Evolutionary conservation across 148 eudicot genomes (phyloP), one percentile per base, ranked within the genome.

Genomic region (Camellia japonica): DNA sequence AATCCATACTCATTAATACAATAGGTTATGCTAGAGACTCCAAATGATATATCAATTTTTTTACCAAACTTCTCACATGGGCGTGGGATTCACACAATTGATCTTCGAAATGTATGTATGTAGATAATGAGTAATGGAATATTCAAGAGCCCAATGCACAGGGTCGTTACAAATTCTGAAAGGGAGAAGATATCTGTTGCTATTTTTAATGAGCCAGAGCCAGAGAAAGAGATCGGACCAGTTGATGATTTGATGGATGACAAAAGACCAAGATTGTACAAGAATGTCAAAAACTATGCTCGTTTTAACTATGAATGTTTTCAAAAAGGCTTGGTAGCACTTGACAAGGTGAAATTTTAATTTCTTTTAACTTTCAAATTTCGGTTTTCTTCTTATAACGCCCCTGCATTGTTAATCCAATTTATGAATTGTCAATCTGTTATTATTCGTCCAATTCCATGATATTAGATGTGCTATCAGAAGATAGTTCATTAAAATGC

Each of bases 81-180:
- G 1, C 1, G 38, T 30, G 1, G 1, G 0, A 30, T 30, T 30
- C 38, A 30, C 38, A 30, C 38, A 30, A 30, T 1, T 51, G 60
- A 23, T 11, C 9, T 63, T 16, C 13, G 13, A 15, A 6, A 30
- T 30, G 38, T 30, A 54, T 55, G 14, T 16, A 42, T 83, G 77
- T 70, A 89, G 90, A 86, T 87, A 63, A 80, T 87, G 88, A 85
- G 83, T 20, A 89, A 85, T 30, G 88, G 92, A 9, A 79, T 84
- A 61, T 89, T 75, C 75, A 86, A 87, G 80, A 86, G 90, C 66
- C 87, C 88, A 43, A 46, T 84, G 38, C 92, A 90, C 63, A 86
- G 90, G 83, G 90, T 80, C 63, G 81, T 83, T 69, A 82, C 88
- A 15, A 87, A 76, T 78, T 52, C 83, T 10, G 82, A 81, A 7